phyloP scores from a whole-genome alignment of 108 stramenopile genomes.

The Cyclotella sp. region DNA sequence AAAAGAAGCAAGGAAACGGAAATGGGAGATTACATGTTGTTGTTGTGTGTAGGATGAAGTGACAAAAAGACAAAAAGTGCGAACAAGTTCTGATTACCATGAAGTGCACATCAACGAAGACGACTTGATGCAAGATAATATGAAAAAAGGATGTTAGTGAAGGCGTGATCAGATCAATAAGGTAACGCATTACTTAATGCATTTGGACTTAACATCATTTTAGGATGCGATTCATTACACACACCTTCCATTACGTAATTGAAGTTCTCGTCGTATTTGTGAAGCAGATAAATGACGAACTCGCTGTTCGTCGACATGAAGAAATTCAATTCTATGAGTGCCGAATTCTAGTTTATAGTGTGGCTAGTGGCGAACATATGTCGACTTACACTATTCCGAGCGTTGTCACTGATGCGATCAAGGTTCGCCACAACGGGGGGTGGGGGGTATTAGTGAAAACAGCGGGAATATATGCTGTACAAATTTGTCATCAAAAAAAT shows the following conservation, averaged over 20 bases:
- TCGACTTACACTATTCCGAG: constrained; percentile 50
- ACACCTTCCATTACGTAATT: constrained; percentile 59
- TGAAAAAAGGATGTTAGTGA: not conserved
- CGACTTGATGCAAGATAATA: constrained; percentile 12
- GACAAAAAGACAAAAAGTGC: not conserved
- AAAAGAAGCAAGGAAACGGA: not conserved
- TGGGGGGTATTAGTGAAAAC: not conserved
- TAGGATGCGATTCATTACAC: not conserved
- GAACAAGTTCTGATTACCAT: constrained; percentile 20
- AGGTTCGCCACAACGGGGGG: not conserved
- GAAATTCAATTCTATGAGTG: not conserved
- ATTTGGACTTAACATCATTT: not conserved
- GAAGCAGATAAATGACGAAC: constrained; percentile 68
- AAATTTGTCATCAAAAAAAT: not conserved
- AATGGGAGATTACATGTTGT: not conserved
- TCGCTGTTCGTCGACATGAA: constrained; percentile 42
- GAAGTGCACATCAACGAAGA: constrained; percentile 91
- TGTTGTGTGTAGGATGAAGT: too few relatives aligned
- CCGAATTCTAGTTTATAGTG: not conserved
- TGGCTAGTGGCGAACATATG: not conserved
- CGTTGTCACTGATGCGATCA: constrained; percentile 34
- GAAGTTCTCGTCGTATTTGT: constrained; percentile 60
- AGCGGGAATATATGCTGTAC: not conserved
- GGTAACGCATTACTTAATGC: too few relatives aligned
- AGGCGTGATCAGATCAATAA: not conserved